Conservation (phyloP, 1,139 yeast species). For the Geotrichum bryndzae region DNA sequence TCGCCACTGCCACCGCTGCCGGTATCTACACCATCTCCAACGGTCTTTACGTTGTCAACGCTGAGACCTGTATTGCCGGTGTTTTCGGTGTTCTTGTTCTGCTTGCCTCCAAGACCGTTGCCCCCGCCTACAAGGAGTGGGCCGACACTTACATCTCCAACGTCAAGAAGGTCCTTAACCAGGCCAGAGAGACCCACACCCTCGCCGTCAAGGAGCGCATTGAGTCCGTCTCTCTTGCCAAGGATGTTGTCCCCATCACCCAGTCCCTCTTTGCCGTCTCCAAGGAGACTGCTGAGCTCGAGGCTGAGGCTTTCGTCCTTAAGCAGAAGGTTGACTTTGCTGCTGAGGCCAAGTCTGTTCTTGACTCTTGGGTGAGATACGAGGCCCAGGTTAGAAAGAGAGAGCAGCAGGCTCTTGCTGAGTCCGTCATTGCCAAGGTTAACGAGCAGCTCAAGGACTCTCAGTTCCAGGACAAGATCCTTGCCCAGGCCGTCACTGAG, state of each 20-base stretch:
- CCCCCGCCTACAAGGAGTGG: slow-evolving; percentile 92
- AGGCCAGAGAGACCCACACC: slow-evolving; percentile 86
- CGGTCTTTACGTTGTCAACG: slow-evolving; percentile 88
- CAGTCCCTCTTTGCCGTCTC: slow-evolving; percentile 87
- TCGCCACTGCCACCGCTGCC: slow-evolving; percentile 94
- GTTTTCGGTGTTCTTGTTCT: slow-evolving; percentile 74
- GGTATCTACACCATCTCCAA: slow-evolving; percentile 89
- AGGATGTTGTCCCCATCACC: slow-evolving; percentile 88
- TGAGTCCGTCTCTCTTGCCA: slow-evolving; percentile 76
- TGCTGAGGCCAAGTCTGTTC: slow-evolving; percentile 83
- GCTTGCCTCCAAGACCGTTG: slow-evolving; percentile 78
- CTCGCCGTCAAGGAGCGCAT: slow-evolving; percentile 91
- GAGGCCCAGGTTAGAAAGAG: slow-evolving; percentile 94
- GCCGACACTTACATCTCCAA: slow-evolving; percentile 87
- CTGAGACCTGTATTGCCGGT: slow-evolving; percentile 79
- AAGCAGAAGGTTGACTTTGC: slow-evolving; percentile 88
- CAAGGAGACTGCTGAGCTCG: slow-evolving; percentile 92
- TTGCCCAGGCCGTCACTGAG: slow-evolving; percentile 86
- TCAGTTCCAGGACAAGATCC: slow-evolving; percentile 88
- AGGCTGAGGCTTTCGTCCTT: slow-evolving; percentile 87
- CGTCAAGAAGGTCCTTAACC: slow-evolving; percentile 74
- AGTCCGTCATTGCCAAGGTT: slow-evolving; percentile 82
- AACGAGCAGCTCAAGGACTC: slow-evolving; percentile 78
- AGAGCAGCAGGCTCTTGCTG: slow-evolving; percentile 88
- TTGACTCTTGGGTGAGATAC: slow-evolving; percentile 98